Conservation (phyloP, 1,139 yeast genomes). For the Suhomyces coccinellae region DNA sequence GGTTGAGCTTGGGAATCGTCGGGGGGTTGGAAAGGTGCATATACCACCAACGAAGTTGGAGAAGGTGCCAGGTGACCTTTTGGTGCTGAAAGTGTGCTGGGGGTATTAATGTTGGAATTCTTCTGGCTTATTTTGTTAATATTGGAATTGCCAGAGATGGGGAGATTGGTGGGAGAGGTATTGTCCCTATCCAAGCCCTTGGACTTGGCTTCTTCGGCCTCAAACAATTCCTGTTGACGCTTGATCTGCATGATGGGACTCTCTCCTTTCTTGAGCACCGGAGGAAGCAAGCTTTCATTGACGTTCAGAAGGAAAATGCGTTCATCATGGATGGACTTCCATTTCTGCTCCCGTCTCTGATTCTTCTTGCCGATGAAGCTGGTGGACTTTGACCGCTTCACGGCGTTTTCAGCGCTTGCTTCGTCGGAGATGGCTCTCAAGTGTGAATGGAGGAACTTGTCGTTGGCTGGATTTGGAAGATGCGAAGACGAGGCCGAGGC, state of each 20-base stretch:
- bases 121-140: neutral
- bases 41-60: too few species aligned
- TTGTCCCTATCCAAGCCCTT: neutral
- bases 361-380: slow-evolving; percentile 19
- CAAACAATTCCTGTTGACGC: slow-evolving; percentile 22
- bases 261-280: slow-evolving; percentile 37
- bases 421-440: slow-evolving; percentile 6
- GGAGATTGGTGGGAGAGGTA: neutral
- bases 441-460: slow-evolving; percentile 1
- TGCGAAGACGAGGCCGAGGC: too few species aligned
- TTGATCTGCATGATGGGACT: slow-evolving; percentile 33
- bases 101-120: neutral
- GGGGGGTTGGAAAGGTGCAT: too few species aligned
- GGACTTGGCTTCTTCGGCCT: slow-evolving; percentile 1
- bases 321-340: slow-evolving; percentile 37
- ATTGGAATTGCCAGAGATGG: neutral
- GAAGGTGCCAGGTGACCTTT: too few species aligned
- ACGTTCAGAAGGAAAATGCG: slow-evolving; percentile 32
- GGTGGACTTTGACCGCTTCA: slow-evolving; percentile 30
- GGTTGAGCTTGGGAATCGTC: too few species aligned
- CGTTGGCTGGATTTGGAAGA: neutral
- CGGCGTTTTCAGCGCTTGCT: slow-evolving; percentile 1
- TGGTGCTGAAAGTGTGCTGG: neutral
- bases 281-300: slow-evolving; percentile 36
- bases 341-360: slow-evolving; percentile 22